Evolutionary conservation across 805 yeast genomes (phyloP), one percentile per base, ranked within the genome.

Genomic region (Kodamaea sagamina): DNA sequence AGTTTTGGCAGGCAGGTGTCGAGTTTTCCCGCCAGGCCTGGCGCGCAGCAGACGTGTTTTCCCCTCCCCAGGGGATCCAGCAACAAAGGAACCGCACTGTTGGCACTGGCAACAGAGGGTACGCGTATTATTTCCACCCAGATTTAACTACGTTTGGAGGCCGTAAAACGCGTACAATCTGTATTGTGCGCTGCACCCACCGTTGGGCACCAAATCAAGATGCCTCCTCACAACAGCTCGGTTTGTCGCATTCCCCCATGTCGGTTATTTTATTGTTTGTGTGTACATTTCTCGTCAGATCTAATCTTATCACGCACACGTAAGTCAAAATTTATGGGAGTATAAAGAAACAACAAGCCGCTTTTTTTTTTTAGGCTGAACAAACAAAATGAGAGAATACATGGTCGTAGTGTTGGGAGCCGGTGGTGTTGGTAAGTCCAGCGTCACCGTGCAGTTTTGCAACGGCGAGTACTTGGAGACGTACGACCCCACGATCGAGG

Each of bases 401-500:
- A 89, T 88, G 60, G 71, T 93, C 35, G 97, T 88, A 12, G 93
- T 92, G 13, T 71, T 92, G 46, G 99, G 99, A 47, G 95, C 97
- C 10, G 97, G 97, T 55, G 97, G 97, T 66, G 97, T 89, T 6
- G 99, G 99, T 55, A 92, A 92, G 58, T 88, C 97, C 17, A 89
- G 95, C 29, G 71, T 92, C 31, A 89, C 97, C 1, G 96, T 89
- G 4, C 96, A 89, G 59, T 90, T 86, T 58, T 95, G 89, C 3
- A 95, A 88, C 61, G 93, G 93, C 8, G 85, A 86, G 2, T 90
- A 88, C 62, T 80, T 88, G 43, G 97, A 92, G 57, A 78, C 89
- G 27, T 92, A 92, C 66, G 98, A 92, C 58, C 98, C 99, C 6
- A 93, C 99, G 6, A 93, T 92, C 51, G 99, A 92, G 61, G 98